phyloP scores from a whole-genome alignment of 2,329 filamentous ascomycete species.

The Emergomyces pasteurianus region DNA sequence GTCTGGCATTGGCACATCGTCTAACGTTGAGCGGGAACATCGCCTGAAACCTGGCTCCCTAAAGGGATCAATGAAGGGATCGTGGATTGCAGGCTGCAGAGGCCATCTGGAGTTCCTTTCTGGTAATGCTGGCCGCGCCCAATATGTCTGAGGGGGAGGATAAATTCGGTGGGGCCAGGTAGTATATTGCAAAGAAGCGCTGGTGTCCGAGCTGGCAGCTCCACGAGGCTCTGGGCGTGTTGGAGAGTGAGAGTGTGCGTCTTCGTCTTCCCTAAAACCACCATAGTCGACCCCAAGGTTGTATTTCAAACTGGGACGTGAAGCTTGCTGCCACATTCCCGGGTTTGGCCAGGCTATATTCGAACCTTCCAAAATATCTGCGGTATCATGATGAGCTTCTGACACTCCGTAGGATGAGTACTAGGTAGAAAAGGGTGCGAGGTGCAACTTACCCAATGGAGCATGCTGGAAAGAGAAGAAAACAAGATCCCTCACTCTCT shows the following conservation, averaged over 20 bases:
- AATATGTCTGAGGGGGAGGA: slow-evolving; percentile 18
- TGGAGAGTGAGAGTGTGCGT: slow-evolving; percentile 55
- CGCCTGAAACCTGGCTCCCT: slow-evolving; percentile 15
- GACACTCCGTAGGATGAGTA: neutral
- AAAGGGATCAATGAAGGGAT: slow-evolving; percentile 33
- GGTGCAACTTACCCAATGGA: slow-evolving; percentile 49
- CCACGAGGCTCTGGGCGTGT: slow-evolving; percentile 25
- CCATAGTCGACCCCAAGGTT: slow-evolving; percentile 14
- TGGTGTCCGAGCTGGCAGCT: slow-evolving; percentile 13
- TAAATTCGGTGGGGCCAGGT: slow-evolving; percentile 23
- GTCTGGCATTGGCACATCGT: slow-evolving; percentile 40
- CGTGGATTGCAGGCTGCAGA: slow-evolving; percentile 20
- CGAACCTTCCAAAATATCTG: slow-evolving; percentile 60
- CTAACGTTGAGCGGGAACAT: slow-evolving; percentile 26
- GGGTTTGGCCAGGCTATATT: slow-evolving; percentile 71
- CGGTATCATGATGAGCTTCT: neutral
- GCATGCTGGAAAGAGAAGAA: slow-evolving; percentile 79
- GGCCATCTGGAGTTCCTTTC: slow-evolving; percentile 19
- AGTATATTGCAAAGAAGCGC: slow-evolving; percentile 10
- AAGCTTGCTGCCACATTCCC: slow-evolving; percentile 50
- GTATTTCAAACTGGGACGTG: slow-evolving; percentile 27
- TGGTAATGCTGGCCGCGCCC: slow-evolving; percentile 10
- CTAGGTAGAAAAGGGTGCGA: neutral
- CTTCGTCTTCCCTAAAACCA: slow-evolving; percentile 35
- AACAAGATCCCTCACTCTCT: slow-evolving; percentile 59